Evolutionary conservation across 192 early-diverging fungal species (phyloP), one percentile per base, ranked within the genome.

Genomic region (Coemansia sp.): DNA sequence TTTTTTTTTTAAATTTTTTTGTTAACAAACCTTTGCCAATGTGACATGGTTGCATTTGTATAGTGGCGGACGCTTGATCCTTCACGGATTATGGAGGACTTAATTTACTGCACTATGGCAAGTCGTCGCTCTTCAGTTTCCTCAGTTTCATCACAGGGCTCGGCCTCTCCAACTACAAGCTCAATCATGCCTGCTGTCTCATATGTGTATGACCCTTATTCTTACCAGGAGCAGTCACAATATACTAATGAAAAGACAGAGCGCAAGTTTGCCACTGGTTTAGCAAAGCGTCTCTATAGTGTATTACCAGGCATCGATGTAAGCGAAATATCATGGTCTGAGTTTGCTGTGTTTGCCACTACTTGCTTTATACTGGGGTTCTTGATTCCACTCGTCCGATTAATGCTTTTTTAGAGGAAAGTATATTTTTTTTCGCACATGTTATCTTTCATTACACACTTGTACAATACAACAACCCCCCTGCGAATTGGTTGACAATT

Each of bases 51-150:
- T 17, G 39, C 39, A 46, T 46, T 46, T 17, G 17, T 30, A 19
- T 79, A 80, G 78, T 80, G 78, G 78, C 68, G 78, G 56, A 80
- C 56, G 50, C 69, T 80, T 30, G 78, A 80, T 51, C 78, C 78
- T 25, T 62, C 78, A 54, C 62, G 78, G 54, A 80, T 80, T 24
- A 80, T 80, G 78, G 78, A 80, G 59, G 78, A 80, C 56, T 56
- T 80, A 5, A 75, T 80, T 17, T 70, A 75, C 58, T 80, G 78
- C 57, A 80, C 78, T 8, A 23, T 59, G 10, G 72, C 69, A 6
- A 54, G 54, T 19, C 76, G 73, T 39, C 70, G 78, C 42, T 63
- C 69, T 1, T 77, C 75, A 11, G 51, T 71, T 11, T 68, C 77
- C 27, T 63, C 71, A 27, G 54, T 56, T 6, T 53, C 62, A 53